phyloP scores from a whole-genome alignment of 192 early-diverging fungal genomes.

The Backusella circina region DNA sequence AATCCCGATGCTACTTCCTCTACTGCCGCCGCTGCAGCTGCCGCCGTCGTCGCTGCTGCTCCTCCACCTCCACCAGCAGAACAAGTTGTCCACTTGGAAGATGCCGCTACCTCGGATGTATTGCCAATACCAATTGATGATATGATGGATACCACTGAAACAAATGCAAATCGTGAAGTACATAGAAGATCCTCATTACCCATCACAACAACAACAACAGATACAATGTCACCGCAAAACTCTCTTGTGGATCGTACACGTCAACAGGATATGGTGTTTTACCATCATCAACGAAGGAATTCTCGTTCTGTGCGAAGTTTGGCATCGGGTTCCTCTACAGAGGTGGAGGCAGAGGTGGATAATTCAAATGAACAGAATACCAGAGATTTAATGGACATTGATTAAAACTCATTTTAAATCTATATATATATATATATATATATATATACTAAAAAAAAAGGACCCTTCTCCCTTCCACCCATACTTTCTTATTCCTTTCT shows the following conservation, averaged over 20 bases:
- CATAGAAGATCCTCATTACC: conserved; percentile 11
- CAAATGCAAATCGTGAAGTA: background rate
- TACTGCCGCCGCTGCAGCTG: conserved; percentile 22
- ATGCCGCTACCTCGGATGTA: conserved; percentile 15
- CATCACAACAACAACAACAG: background rate
- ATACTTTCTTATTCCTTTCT: background rate
- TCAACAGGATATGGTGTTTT: conserved; percentile 15
- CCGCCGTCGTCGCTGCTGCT: conserved; percentile 16
- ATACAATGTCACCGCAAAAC: background rate
- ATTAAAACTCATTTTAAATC: background rate
- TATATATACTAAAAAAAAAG: background rate
- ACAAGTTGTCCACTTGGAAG: conserved; percentile 26
- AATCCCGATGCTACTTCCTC: conserved; percentile 23
- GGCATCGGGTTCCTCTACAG: conserved; percentile 30
- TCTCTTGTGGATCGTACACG: conserved; percentile 10
- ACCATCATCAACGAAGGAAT: conserved; percentile 15
- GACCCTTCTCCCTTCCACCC: background rate
- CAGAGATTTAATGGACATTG: conserved; percentile 20
- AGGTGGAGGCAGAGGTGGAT: conserved; percentile 23
- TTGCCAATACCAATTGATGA: conserved; percentile 18
- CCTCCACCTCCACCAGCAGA: conserved; percentile 25
- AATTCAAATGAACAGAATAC: conserved; percentile 6
- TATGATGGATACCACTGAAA: background rate
- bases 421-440: background rate
- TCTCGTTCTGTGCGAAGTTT: conserved; percentile 25